phyloP scores from a whole-genome alignment of 129 eudicot species.

The Arctium lappa region DNA sequence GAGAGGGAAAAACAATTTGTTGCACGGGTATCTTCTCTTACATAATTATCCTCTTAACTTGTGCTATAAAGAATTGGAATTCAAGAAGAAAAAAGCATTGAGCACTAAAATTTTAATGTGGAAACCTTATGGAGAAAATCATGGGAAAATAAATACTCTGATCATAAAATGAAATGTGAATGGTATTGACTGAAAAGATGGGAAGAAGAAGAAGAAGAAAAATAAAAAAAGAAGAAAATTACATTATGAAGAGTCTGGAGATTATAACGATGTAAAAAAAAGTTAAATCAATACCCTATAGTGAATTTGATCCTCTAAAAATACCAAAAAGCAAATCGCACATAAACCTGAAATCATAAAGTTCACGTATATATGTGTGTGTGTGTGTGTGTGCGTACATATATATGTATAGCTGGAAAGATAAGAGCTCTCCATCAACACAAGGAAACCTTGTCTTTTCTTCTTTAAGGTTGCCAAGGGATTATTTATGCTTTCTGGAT shows the following conservation, averaged over 20 bases:
- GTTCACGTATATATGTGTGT: not conserved
- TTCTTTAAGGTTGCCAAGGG: not conserved
- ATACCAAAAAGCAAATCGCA: not conserved
- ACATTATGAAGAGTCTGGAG: not conserved
- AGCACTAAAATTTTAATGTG: not conserved
- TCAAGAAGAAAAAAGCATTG: not conserved
- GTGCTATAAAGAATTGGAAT: not conserved
- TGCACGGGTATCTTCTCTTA: not conserved
- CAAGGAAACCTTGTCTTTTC: not conserved
- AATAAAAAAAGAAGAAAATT: not conserved
- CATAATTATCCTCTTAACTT: not conserved
- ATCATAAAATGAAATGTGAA: not conserved
- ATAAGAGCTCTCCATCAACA: not conserved
- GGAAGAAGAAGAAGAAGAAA: not conserved
- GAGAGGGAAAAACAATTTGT: not conserved
- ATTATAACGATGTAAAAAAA: not conserved
- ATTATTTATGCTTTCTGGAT: not conserved
- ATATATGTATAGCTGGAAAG: not conserved
- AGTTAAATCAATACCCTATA: not conserved
- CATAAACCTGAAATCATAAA: not conserved
- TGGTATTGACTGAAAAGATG: not conserved
- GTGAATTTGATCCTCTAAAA: not conserved
- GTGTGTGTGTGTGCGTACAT: too few relatives aligned
- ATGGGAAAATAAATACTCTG: not conserved
- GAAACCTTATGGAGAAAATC: not conserved